Base-by-base conservation (phyloP, 768 basidiomycete genomes). In the Russula abietina region DNA sequence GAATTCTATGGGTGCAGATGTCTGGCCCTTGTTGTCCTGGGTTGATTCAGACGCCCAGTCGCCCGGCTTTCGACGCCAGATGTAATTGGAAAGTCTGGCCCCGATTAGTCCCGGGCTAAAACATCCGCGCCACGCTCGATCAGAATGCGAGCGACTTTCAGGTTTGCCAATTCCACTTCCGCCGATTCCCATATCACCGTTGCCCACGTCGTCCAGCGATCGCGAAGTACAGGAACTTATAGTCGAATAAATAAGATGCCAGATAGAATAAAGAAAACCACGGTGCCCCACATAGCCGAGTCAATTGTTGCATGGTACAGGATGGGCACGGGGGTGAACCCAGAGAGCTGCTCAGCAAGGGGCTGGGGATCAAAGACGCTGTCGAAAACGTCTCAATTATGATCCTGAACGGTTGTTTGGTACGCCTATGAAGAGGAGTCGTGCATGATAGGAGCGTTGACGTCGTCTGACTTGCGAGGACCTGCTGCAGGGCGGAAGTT, bases 361-460 rank as follows among this genome's bases (percentile, higher is more conserved):
- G 87, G 82, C 19, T 78, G 83, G 1, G 95, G 78, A 64, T 89
- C 86, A 67, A 94, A 94, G 24, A 93, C 94, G 52, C 96, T 98
- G 70, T 59, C 8, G 1, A 61, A 51, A 17, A 24, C 41, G 41
- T 14, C 30, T 64, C 33, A 62, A 33, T 28, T 19, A 11, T 16
- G 16, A n/a, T 26, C 7, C 11, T 16, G 38, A 32, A 24, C 22
- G 4, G 16, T 22, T 10, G 24, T 30, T 24, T 46, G 6, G 22
- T 38, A n/a, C 10, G 69, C 81, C 64, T 76, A 91, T 89, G 83
- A 78, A 33, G 81, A 80, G 73, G 92, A 92, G 73, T 93, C 94
- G 68, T 88, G 94, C 75, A 83, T 83, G 32, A 82, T 75, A 2
- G 87, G 84, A 3, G 73, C 70, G 2, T 75, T 75, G 30, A 83